Evolutionary conservation across 179 eudicot species (phyloP), one percentile per base, ranked within the genome.

Genomic region (Sideroxylon spinosum): DNA sequence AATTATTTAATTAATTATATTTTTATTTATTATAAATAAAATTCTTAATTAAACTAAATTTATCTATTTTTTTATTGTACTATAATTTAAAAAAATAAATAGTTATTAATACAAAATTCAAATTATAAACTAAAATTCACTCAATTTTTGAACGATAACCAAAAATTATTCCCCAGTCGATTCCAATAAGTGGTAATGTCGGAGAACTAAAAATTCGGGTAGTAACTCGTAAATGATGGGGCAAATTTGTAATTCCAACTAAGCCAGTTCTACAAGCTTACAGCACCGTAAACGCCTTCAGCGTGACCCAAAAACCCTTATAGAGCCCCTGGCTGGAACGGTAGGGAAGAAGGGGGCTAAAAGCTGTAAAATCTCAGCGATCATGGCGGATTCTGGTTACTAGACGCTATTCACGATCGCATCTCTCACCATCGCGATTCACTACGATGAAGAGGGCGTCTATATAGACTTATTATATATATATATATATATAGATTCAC

Each of bases 181-280:
- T n/a, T n/a, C n/a, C n/a, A n/a, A n/a, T n/a, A n/a, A n/a, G n/a
- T n/a, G n/a, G n/a, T n/a, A n/a, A n/a, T n/a, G n/a, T n/a, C n/a
- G n/a, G n/a, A n/a, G n/a, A n/a, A n/a, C n/a, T n/a, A n/a, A n/a
- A 29, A 29, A 29, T 29, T 29, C 37, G 83, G 86, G 44, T 64
- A 66, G 29, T 29, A 14, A 66, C 6, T 6, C 2, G 2, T 66
- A 14, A 17, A 6, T 32, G 32, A n/a, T 17, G 49, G 49, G 71
- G 22, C 11, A 37, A 29, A 7, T 44, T 8, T 44, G 49, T 16
- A 37, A 67, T 67, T 67, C 23, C 37, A 7, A 17, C 48, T 2
- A 2, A 29, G 17, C n/a, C 19, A 49, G 11, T 19, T 19, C 23
- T 44, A 2, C 23, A 28, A 48, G 56, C 22, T 55, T 29, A n/a